Evolutionary conservation across 805 yeast genomes (phyloP).

Genomic region (Jamesozyma gamospora): DNA sequence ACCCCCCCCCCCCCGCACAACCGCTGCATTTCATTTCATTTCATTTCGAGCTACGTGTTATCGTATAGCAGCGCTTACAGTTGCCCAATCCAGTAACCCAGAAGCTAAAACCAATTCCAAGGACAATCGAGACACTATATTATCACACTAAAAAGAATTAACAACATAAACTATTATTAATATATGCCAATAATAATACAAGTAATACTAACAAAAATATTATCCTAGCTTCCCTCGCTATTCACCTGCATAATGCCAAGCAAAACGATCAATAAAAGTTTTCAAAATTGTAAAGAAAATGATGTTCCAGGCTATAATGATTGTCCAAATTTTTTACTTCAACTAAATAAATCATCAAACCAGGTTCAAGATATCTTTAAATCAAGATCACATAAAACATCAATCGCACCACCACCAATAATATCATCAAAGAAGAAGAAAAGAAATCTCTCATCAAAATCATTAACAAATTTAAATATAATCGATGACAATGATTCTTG

Average conservation of each 20-base stretch:
- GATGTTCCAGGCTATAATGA: conserved; percentile 37
- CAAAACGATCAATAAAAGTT: conserved; percentile 15
- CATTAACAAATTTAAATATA: neutral
- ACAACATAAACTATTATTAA: no score
- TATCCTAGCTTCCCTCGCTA: no score
- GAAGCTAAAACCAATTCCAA: no score
- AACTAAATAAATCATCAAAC: conserved; percentile 5
- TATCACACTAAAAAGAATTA: no score
- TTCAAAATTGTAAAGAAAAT: conserved; percentile 34
- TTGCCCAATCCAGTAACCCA: no score
- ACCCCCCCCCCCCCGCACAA: neutral
- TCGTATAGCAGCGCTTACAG: neutral
- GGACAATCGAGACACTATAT: no score
- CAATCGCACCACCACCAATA: conserved; percentile 15
- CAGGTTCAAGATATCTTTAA: neutral
- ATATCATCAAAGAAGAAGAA: neutral
- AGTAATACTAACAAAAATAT: no score
- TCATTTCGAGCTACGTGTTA: neutral
- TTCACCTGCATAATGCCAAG: neutral
- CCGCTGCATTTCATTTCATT: no score
- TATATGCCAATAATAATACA: neutral
- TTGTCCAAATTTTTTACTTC: conserved; percentile 31
- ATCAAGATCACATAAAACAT: conserved; percentile 13
- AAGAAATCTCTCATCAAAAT: neutral
- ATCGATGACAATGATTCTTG: neutral